phyloP scores from a whole-genome alignment of 345 rosid species.

The Salix koriyanagi region DNA sequence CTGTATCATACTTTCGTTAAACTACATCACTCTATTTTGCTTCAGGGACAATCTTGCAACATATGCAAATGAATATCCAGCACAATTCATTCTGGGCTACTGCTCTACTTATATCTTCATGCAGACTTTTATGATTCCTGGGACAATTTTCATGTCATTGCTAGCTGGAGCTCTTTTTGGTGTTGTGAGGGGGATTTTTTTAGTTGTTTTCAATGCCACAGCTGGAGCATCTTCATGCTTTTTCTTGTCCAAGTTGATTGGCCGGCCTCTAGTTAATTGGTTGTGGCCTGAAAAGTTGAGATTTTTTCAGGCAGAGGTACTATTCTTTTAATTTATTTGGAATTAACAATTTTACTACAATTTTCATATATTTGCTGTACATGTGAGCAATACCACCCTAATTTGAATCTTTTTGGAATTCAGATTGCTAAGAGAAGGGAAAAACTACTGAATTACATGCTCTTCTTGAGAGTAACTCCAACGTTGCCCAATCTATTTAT shows the following conservation, averaged over 20 bases:
- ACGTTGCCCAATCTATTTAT: slow-evolving; percentile 92
- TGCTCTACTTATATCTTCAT: slow-evolving; percentile 94
- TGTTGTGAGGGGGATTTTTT: slow-evolving; percentile 70
- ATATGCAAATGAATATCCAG: slow-evolving; percentile 72
- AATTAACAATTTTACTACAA: background rate
- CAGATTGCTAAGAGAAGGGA: slow-evolving; percentile 90
- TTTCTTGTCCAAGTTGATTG: slow-evolving; percentile 86
- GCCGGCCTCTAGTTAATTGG: slow-evolving; percentile 88
- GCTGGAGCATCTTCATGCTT: slow-evolving; percentile 95
- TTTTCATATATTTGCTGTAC: background rate
- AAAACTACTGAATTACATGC: slow-evolving; percentile 92
- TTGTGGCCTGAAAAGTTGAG: slow-evolving; percentile 95
- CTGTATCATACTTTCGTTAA: slow-evolving; percentile 12
- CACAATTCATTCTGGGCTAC: slow-evolving; percentile 83
- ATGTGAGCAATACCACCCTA: background rate
- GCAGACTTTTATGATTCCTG: slow-evolving; percentile 99
- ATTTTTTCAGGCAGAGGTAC: slow-evolving; percentile 93
- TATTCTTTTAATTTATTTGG: background rate
- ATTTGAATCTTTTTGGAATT: slow-evolving; percentile 7
- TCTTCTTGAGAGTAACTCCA: slow-evolving; percentile 92
- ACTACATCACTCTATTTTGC: background rate
- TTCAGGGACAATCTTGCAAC: slow-evolving; percentile 78
- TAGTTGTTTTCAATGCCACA: slow-evolving; percentile 88
- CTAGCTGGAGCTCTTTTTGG: slow-evolving; percentile 99
- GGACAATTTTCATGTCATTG: slow-evolving; percentile 96